These are phyloP conservation scores for Cucurbita maxima DNA, from an alignment of 306 rosid species.

Conservation along the genomic window DNA sequence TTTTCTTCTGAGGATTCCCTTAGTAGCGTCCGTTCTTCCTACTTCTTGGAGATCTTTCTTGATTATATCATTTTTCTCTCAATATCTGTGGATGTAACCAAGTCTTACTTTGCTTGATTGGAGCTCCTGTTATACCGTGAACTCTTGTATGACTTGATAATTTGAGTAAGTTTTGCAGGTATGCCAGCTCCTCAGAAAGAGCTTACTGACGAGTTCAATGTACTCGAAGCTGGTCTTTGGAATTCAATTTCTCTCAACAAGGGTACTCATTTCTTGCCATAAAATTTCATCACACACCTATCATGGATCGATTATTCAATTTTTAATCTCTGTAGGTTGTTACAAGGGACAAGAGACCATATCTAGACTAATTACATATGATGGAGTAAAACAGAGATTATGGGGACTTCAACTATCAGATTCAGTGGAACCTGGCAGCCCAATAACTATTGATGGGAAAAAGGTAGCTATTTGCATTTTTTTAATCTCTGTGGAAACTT, in stretches of 20 bases:
- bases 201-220: slow-evolving; percentile 83
- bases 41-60: too few relatives aligned
- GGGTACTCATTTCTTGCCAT: slow-evolving; percentile 28
- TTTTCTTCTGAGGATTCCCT: too few relatives aligned
- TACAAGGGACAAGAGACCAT: slow-evolving; percentile 96
- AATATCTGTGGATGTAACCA: too few relatives aligned
- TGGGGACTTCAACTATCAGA: slow-evolving; percentile 78
- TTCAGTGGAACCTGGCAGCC: slow-evolving; percentile 65
- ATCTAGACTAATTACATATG: slow-evolving; percentile 77
- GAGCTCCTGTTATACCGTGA: neutral
- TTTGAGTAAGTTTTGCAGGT: slow-evolving; percentile 32
- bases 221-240: slow-evolving; percentile 86
- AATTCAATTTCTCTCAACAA: slow-evolving; percentile 70
- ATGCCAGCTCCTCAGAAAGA: slow-evolving; percentile 84
- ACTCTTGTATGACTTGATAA: slow-evolving; percentile 3
- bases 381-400: slow-evolving; percentile 82
- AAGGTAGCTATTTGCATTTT: slow-evolving; percentile 24
- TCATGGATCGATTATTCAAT: slow-evolving; percentile 5
- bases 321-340: slow-evolving; percentile 48
- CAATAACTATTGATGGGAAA: slow-evolving; percentile 51
- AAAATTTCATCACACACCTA: neutral
- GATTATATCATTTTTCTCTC: too few relatives aligned
- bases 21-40: too few relatives aligned
- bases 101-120: neutral
- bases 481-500: neutral